These are phyloP conservation scores for Coniochaeta prunicola DNA, from an alignment of 2,329 filamentous ascomycete genomes.

Conservation along the genomic window DNA sequence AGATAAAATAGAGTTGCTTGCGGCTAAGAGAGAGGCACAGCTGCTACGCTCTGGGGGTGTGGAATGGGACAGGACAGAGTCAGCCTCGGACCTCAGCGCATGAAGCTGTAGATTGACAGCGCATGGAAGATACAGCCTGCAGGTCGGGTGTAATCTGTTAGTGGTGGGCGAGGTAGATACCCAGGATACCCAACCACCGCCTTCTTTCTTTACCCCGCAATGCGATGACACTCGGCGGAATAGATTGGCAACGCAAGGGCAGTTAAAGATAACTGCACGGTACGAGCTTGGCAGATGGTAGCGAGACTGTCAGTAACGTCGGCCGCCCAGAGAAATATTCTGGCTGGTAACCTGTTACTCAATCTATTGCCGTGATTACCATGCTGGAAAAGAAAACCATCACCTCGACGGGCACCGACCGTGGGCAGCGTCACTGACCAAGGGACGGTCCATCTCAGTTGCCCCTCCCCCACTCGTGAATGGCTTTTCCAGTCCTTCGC, in stretches of 20 bases:
- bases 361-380: neutral
- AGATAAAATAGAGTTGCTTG: neutral
- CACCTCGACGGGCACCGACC: neutral
- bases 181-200: neutral
- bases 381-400: neutral
- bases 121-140: neutral
- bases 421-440: neutral
- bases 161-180: neutral
- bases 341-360: neutral
- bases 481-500: neutral
- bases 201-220: neutral
- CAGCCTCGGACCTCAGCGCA: neutral
- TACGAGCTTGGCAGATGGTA: neutral
- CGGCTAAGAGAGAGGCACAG: neutral
- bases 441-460: neutral
- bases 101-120: constrained; percentile 1
- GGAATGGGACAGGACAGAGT: neutral
- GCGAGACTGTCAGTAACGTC: neutral
- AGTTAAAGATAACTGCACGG: too few relatives aligned
- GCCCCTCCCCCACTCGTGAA: neutral
- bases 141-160: neutral
- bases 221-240: neutral
- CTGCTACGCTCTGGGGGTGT: neutral
- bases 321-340: neutral
- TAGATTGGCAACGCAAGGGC: neutral